Base-by-base conservation (phyloP, 2,329 filamentous ascomycete species). In the Setomelanomma holmii region DNA sequence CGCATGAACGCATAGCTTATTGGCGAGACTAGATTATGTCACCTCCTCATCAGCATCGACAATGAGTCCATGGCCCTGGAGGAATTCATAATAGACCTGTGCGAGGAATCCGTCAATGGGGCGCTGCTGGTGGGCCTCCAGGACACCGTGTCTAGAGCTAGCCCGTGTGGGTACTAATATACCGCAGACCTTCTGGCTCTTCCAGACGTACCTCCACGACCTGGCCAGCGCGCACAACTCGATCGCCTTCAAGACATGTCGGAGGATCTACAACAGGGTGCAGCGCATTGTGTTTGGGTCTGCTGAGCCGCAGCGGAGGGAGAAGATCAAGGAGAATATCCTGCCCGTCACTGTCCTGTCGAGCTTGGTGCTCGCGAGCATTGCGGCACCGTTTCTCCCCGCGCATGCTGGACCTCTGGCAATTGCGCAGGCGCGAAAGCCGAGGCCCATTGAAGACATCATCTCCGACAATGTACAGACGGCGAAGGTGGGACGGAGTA, bases 11-110 rank as follows among this genome's bases (percentile, higher is more conserved):
- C 48, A 49, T 61, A 91, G 80, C 67, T 70, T 59, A 63, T 60
- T 19, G 65, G 54, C 59, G 45, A 40, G 51, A 53, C 44, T 45
- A 73, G 71, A 59, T 80, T 95, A 80, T 95, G 90, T 74, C 91
- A 95, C 78, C 86, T 95, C 59, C 87, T 93, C 77, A 89, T 95
- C 70, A 93, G 89, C 76, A 85, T 93, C 74, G 87, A 93, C 80
- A 95, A 93, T 77, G 91, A 95, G 80, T 93, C 90, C 63, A 93
- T 95, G 89, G 90, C 91, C 42, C 76, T 95, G 75, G 91, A 95
- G 77, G 90, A 95, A 78, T 95, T 93, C 72, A 83, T 95, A 67
- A 79, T 93, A 68, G 90, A 95, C 75, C 78, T 95, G 54, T 95
- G 91, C 76, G 89, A 95, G 75, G 90, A 93, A 77, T 93, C 90